Percentiles rank a stretch among this genome's conserved stretches.
These are phyloP conservation scores for Quercus suber DNA, from an alignment of 306 rosid genomes.

Conservation along the genomic window DNA sequence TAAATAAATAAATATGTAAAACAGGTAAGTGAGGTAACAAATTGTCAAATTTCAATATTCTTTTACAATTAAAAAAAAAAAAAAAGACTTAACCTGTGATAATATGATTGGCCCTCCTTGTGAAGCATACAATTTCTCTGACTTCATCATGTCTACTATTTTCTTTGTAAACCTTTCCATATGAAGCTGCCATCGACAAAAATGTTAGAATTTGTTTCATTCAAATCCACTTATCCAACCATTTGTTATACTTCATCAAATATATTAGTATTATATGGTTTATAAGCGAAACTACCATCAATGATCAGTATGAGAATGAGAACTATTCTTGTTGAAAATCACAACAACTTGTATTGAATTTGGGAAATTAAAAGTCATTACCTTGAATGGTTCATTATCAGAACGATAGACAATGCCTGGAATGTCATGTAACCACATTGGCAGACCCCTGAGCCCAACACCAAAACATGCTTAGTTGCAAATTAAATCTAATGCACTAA, in stretches of 20 bases:
- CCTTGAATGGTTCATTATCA: conserved; percentile 77
- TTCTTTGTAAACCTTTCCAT: conserved; percentile 67
- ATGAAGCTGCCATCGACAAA: conserved; percentile 46
- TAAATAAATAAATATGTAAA: neutral
- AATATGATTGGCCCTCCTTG: conserved; percentile 92
- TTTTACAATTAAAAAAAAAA: neutral
- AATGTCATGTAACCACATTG: conserved; percentile 75
- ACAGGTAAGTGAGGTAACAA: no score
- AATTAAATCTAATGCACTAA: no score
- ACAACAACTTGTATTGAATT: neutral
- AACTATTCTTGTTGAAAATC: no score
- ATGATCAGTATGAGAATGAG: no score
- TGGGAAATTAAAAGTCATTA: conserved; percentile 4
- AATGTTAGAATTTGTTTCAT: neutral
- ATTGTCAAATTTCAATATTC: neutral
- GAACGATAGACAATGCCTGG: conserved; percentile 72
- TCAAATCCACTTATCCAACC: neutral
- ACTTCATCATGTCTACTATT: conserved; percentile 77
- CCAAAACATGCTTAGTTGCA: no score
- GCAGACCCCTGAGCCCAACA: conserved; percentile 64
- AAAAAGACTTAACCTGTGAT: conserved; percentile 57
- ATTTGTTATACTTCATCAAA: no score
- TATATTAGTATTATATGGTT: no score
- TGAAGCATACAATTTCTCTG: conserved; percentile 68
- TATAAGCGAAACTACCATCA: no score